These are phyloP conservation scores for Pestalotiopsis sp. DNA, from an alignment of 2,329 filamentous ascomycete genomes.

Conservation along the genomic window DNA sequence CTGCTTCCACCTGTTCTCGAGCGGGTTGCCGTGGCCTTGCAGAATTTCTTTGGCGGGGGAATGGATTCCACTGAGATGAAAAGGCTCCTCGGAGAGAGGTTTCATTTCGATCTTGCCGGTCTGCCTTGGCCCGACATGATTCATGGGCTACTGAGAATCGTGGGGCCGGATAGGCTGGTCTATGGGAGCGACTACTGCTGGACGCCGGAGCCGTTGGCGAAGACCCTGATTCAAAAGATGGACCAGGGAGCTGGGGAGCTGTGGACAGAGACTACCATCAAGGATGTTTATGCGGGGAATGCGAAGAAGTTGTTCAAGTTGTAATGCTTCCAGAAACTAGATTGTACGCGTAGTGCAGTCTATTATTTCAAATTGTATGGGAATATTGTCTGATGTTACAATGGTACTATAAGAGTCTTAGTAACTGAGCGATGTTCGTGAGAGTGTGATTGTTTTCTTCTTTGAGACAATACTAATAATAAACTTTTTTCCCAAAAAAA, in stretches of 20 bases:
- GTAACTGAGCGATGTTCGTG: too few relatives aligned
- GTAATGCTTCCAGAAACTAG: too few relatives aligned
- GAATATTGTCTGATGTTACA: too few relatives aligned
- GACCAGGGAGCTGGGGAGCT: neutral
- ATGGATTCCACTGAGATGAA: constrained; percentile 9
- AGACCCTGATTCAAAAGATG: constrained; percentile 1
- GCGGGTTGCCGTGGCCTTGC: constrained; percentile 2
- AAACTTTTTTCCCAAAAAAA: too few relatives aligned
- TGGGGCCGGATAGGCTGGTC: constrained; percentile 7
- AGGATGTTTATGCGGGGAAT: neutral
- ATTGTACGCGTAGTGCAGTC: too few relatives aligned
- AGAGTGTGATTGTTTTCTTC: too few relatives aligned
- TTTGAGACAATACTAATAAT: too few relatives aligned
- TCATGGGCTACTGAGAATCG: constrained; percentile 2
- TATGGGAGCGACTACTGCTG: constrained; percentile 10
- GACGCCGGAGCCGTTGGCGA: neutral
- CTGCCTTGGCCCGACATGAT: constrained; percentile 10
- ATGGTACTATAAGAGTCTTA: too few relatives aligned
- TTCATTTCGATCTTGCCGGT: constrained; percentile 8
- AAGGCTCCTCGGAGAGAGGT: neutral
- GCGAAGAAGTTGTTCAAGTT: neutral
- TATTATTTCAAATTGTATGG: too few relatives aligned
- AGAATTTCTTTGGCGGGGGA: constrained; percentile 6
- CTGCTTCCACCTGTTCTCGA: constrained; percentile 5
- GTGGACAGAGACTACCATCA: neutral